phyloP scores from a whole-genome alignment of 306 rosid genomes.

The Biancaea sappan region DNA sequence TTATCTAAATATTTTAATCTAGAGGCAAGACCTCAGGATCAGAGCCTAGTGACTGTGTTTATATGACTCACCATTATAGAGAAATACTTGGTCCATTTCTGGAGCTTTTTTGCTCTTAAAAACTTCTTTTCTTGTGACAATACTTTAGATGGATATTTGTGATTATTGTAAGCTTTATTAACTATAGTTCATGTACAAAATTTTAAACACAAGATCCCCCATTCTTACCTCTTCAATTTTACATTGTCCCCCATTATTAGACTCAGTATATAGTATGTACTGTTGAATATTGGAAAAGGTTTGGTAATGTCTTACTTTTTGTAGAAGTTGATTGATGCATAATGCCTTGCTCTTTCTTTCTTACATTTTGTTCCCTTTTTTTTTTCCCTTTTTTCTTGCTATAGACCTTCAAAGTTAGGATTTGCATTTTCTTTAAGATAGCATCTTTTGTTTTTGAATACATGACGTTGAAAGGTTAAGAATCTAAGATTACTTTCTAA shows the following conservation, averaged over 20 bases:
- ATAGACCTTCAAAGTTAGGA: not conserved
- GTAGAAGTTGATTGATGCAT: conserved; percentile 13
- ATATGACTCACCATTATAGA: not conserved
- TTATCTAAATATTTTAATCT: not conserved
- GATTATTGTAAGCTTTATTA: not conserved
- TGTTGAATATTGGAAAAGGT: conserved; percentile 8
- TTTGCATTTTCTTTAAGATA: not conserved
- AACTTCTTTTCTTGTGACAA: not conserved
- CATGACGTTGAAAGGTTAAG: too few relatives aligned
- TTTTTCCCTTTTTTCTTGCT: not conserved
- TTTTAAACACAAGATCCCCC: not conserved
- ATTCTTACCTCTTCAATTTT: not conserved
- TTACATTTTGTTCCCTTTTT: too few relatives aligned
- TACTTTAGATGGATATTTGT: not conserved
- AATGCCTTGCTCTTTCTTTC: not conserved
- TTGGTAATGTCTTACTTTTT: not conserved
- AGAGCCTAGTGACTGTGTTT: not conserved
- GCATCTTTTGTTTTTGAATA: not conserved
- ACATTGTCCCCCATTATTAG: not conserved
- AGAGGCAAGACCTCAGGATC: not conserved
- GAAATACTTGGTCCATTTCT: not conserved
- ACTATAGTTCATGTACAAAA: not conserved
- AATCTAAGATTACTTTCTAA: too few relatives aligned
- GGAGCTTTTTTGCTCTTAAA: not conserved
- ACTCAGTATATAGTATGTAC: not conserved